Percentiles rank a stretch among this genome's conserved stretches.
Evolutionary conservation across 805 yeast genomes (phyloP).

Genomic region (Pichia nakasei): DNA sequence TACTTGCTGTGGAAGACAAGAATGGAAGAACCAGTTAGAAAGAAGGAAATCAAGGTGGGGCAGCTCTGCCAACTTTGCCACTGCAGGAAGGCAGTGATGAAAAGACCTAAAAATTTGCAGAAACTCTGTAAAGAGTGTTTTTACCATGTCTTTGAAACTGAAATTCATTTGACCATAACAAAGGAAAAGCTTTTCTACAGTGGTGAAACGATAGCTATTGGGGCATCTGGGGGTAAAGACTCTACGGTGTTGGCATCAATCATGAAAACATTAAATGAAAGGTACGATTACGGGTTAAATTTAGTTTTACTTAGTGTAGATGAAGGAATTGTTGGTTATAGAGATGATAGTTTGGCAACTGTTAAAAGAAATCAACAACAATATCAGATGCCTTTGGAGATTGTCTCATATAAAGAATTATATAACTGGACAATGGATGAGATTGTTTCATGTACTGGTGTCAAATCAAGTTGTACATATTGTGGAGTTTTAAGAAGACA

Average conservation of each 20-base stretch:
- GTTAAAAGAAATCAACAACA: conserved; percentile 89
- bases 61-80: conserved; percentile 78
- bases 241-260: conserved; percentile 91
- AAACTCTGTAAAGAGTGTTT: conserved; percentile 89
- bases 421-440: conserved; percentile 99
- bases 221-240: conserved; percentile 98
- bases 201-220: conserved; percentile 91
- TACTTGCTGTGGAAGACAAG: too few species aligned
- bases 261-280: conserved; percentile 76
- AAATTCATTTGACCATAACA: conserved; percentile 82
- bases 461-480: conserved; percentile 89
- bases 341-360: conserved; percentile 95
- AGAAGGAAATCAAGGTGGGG: conserved; percentile 26
- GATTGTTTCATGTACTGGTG: conserved; percentile 89
- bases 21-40: background rate
- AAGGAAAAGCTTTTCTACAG: conserved; percentile 57
- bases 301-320: conserved; percentile 81
- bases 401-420: conserved; percentile 72
- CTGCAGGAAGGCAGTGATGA: conserved; percentile 73
- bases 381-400: conserved; percentile 33
- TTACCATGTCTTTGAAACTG: conserved; percentile 85
- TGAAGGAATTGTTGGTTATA: conserved; percentile 94
- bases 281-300: conserved; percentile 81
- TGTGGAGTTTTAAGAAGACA: conserved; percentile 97
- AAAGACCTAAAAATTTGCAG: conserved; percentile 86